A percentile compares a stretch with the other conserved stretches of the same genome.
These are phyloP conservation scores for Cyclotella kingstonii DNA, from an alignment of 108 stramenopile species.

Conservation along the genomic window DNA sequence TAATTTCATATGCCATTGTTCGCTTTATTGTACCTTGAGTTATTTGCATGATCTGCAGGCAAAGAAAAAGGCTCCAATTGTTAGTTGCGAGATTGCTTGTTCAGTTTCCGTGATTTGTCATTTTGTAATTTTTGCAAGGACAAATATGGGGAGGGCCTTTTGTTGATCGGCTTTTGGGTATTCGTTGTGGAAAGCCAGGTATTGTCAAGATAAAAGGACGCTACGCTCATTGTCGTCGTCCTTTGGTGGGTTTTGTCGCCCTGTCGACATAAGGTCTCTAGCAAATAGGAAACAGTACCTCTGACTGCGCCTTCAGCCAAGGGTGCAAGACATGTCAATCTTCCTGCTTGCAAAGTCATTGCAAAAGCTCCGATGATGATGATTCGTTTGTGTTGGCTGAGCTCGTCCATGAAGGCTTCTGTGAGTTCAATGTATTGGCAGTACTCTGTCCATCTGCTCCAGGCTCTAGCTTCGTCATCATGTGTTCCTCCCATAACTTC, in stretches of 20 bases:
- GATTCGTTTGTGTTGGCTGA: not conserved
- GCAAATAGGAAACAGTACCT: not conserved
- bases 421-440: conserved; percentile 5
- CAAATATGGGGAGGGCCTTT: not conserved
- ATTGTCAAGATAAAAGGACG: not conserved
- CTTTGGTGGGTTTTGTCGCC: conserved; percentile 1
- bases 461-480: conserved; percentile 7
- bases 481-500: conserved; percentile 16
- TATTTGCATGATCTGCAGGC: conserved; percentile 3
- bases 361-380: conserved; percentile 6
- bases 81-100: not conserved
- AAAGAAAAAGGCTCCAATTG: not conserved
- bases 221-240: conserved; percentile 12
- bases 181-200: not conserved
- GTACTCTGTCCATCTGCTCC: conserved; percentile 3
- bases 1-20: not conserved
- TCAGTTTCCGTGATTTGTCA: not conserved
- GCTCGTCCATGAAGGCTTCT: not conserved
- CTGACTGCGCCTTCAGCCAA: not conserved
- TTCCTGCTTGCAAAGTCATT: not conserved
- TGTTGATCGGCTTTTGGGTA: not conserved
- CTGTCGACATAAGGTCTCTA: conserved; percentile 2
- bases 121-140: not conserved
- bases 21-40: not conserved
- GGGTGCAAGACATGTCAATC: not conserved